Evolutionary conservation across 805 yeast genomes (phyloP), one percentile per base, ranked within the genome.

Genomic region (Wickerhamia fluorescens): DNA sequence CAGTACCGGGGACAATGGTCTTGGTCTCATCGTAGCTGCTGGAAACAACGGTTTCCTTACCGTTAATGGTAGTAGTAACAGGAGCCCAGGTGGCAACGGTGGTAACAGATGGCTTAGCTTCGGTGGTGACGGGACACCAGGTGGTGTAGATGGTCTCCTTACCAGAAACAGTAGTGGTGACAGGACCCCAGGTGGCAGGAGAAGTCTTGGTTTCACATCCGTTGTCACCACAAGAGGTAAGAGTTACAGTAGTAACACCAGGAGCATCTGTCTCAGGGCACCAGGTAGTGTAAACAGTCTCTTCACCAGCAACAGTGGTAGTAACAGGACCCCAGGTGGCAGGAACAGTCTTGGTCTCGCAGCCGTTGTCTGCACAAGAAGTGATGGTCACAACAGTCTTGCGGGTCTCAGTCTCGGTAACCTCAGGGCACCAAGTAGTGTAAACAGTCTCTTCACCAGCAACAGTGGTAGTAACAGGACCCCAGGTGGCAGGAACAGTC

Each of bases 1-100:
- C 56, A 16, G 52, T 32, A 42, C 68, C 61, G n/a, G 61, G 51
- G 31, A 66, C 60, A 40, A 59, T 47, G 32, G 68, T 61, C 24
- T 55, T 56, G 66, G 66, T n/a, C n/a, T n/a, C n/a, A n/a, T n/a
- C n/a, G n/a, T n/a, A n/a, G 34, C 18, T 7, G 27, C n/a, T 33
- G n/a, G 23, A 20, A 14, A 35, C 17, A 29, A 31, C 31, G 23
- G n/a, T n/a, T n/a, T n/a, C n/a, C n/a, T n/a, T n/a, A n/a, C n/a
- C n/a, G n/a, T n/a, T 33, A n/a, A 38, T 29, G 17, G 35, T 27
- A 18, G 31, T 16, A 10, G 31, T 17, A 16, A 36, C 17, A 15
- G 41, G 14, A 20, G 43, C 25, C 25, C 40, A 25, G 12, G 23
- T 21, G 20, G 29, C 29, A 29, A 35, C 23, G 12, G 33, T 29